Percentiles rank a stretch among this genome's conserved stretches.
Evolutionary conservation across 768 basidiomycete genomes (phyloP).

Genomic region (Lactarius hengduanensis): DNA sequence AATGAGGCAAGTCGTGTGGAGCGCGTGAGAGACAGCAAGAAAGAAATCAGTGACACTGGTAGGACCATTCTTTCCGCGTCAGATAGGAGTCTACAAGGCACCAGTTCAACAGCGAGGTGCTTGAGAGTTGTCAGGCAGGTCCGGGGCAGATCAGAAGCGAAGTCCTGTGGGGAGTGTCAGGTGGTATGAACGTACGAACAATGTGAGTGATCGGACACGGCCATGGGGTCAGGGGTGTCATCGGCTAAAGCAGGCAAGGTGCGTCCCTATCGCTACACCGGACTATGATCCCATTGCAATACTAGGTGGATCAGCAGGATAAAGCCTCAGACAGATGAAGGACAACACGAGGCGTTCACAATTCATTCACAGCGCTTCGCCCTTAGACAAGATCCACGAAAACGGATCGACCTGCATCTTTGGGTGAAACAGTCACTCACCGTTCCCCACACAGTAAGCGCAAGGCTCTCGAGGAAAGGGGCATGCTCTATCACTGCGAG

Average conservation of each 20-base stretch:
- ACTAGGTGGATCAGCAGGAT: not conserved
- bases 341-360: constrained; percentile 5
- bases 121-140: constrained; percentile 44
- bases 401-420: constrained; percentile 8
- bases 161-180: constrained; percentile 29
- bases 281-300: not conserved
- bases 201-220: constrained; percentile 19
- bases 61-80: constrained; percentile 1
- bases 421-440: constrained; percentile 41
- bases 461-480: constrained; percentile 57
- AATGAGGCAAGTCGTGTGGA: constrained; percentile 26
- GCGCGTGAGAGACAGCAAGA: constrained; percentile 22
- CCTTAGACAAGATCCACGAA: not conserved
- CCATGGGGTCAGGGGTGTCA: constrained; percentile 8
- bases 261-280: constrained; percentile 6
- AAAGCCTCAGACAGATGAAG: not conserved
- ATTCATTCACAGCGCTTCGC: constrained; percentile 7
- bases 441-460: constrained; percentile 58
- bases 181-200: constrained; percentile 40
- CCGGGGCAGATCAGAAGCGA: constrained; percentile 33
- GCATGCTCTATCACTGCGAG: constrained; percentile 47
- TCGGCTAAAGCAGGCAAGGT: constrained; percentile 5
- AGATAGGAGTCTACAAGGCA: constrained; percentile 35
- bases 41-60: constrained; percentile 16
- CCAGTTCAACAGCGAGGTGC: constrained; percentile 54